Percentiles rank a stretch among this genome's conserved stretches.
phyloP scores from a whole-genome alignment of 257 asterid species.

The Solanum chaucha region DNA sequence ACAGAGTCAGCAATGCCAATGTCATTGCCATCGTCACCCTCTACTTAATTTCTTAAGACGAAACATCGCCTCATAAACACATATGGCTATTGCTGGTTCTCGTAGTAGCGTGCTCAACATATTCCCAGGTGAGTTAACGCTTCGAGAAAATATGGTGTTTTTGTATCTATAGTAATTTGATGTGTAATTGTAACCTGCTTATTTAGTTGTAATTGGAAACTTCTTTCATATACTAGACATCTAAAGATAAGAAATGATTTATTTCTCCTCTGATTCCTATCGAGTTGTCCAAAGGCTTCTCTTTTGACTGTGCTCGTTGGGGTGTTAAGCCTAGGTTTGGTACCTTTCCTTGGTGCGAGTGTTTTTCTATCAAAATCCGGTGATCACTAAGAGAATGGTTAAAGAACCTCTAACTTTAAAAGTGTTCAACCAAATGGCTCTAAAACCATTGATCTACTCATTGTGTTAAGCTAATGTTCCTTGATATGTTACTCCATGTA shows the following conservation, averaged over 20 bases:
- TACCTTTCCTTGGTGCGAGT: background rate
- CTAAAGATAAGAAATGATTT: background rate
- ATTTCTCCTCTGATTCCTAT: background rate
- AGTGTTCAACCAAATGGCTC: background rate
- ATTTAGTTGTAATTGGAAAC: background rate
- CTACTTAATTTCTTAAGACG: slow-evolving; percentile 1
- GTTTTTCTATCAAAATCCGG: background rate
- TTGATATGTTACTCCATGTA: background rate
- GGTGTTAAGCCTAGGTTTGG: background rate
- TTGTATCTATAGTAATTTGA: background rate
- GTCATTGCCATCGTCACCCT: slow-evolving; percentile 26
- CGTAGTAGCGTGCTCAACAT: background rate
- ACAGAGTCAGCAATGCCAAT: slow-evolving; percentile 16
- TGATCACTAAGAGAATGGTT: background rate
- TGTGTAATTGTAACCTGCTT: background rate
- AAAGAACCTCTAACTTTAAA: background rate
- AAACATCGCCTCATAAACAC: background rate
- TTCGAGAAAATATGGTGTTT: background rate
- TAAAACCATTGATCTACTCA: background rate
- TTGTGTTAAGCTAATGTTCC: background rate
- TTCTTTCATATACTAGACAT: background rate
- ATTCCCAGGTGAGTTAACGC: background rate
- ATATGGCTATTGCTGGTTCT: background rate
- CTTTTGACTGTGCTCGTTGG: background rate
- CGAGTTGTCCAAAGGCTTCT: background rate